Evolutionary conservation across 2,329 filamentous ascomycete genomes (phyloP), one percentile per base, ranked within the genome.

Genomic region (Graphiopsis chlorocephala): DNA sequence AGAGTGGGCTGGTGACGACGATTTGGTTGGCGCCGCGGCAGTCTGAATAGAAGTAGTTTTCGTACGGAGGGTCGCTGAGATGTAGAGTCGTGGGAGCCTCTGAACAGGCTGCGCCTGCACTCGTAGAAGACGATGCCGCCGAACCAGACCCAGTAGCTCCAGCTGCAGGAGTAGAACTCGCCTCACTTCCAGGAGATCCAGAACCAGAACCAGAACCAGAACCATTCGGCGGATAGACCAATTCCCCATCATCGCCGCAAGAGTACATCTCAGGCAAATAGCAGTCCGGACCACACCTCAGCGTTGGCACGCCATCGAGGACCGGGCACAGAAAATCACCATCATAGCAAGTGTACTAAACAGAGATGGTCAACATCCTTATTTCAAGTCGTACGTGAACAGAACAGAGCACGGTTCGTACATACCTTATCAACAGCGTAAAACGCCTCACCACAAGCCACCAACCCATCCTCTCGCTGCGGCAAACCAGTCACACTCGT

Each of bases 31-130:
- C 82, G 1, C 82, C 80, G 67, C 87, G 80, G 73, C 86, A 89
- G 71, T 89, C 86, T 0, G 86, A 88, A 68, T 87, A 86, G 75
- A 90, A 88, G 74, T 86, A 88, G 70, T 89, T 88, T 45, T 86
- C 79, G 66, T 88, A 88, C 0, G 86, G 86, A 1, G 82, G 80
- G 67, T 87, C 85, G 33, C 79, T 83, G 2, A 87, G 76, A 65
- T 81, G 77, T 10, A 83, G 73, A 11, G 76, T 78, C 1, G 75
- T 76, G 6, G 78, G 71, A 17, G 59, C 64, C 48, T 70, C 70
- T 2, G 69, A 61, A 64, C 71, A 74, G 26, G 55, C n/a, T n/a
- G 63, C 66, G 26, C 47, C 63, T 56, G 67, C 64, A 47, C 66
- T 68, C 50, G 61, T 31, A 15, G 42, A 31, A 31, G 58, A 48